phyloP scores from a whole-genome alignment of 1,284 basidiomycete genomes.

The Apiotrichum gamsii region DNA sequence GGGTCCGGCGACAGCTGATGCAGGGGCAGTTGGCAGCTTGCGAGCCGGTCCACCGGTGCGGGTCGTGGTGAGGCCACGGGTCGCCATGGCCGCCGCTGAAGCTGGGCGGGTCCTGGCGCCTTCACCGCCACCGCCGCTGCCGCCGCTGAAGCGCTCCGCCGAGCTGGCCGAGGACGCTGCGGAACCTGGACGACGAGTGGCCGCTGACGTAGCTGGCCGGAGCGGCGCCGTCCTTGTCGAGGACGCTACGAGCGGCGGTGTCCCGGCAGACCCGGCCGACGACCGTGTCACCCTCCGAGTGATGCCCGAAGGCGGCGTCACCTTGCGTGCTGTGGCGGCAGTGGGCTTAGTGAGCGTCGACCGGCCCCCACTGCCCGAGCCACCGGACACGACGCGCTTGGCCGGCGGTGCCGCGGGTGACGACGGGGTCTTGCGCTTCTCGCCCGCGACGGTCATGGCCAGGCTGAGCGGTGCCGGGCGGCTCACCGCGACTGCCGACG shows the following conservation, averaged over 20 bases:
- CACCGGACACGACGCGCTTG: conserved; percentile 26
- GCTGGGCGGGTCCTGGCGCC: conserved; percentile 9
- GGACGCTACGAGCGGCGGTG: no score
- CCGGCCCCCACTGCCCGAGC: no score
- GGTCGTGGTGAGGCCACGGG: background rate
- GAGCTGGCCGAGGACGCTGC: no score
- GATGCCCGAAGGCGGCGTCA: no score
- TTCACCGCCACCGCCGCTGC: no score
- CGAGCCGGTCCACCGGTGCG: no score
- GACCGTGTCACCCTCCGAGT: background rate
- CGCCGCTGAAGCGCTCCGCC: no score
- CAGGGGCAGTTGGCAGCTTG: background rate
- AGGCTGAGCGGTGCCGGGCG: background rate
- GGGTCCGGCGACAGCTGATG: background rate
- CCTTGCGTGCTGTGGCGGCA: background rate
- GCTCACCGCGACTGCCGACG: background rate
- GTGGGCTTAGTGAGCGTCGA: no score
- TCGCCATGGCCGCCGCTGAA: conserved; percentile 7
- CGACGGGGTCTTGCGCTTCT: conserved; percentile 33
- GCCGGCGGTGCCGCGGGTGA: conserved; percentile 23
- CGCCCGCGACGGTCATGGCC: background rate
- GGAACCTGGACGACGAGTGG: no score
- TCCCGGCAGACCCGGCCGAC: background rate
- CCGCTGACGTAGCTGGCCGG: no score
- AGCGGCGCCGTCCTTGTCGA: no score